Conservation (phyloP, 1,139 yeast genomes). For the Yamadazyma atlantica region DNA sequence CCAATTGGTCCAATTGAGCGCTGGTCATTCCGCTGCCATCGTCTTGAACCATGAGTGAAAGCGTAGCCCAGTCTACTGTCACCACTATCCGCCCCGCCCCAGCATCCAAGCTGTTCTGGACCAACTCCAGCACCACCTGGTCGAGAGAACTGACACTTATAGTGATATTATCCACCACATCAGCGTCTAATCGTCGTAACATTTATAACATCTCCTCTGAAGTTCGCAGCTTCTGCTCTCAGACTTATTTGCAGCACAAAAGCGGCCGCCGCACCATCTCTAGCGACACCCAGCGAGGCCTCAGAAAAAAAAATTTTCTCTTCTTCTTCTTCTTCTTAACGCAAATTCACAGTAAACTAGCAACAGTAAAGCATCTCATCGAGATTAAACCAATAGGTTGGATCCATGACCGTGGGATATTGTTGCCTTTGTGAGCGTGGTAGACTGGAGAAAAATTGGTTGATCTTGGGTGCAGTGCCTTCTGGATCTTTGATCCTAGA, state of each 20-base stretch:
- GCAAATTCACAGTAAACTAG: slow-evolving; percentile 14
- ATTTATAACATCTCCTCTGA: too few relatives aligned
- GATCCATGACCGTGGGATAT: slow-evolving; percentile 78
- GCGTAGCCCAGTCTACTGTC: slow-evolving; percentile 55
- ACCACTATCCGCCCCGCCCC: slow-evolving; percentile 62
- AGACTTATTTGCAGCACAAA: too few relatives aligned
- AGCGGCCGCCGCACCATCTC: too few relatives aligned
- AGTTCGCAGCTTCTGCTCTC: too few relatives aligned
- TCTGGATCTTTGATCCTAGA: slow-evolving; percentile 58
- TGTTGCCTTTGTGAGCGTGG: slow-evolving; percentile 46
- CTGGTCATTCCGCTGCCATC: slow-evolving; percentile 71
- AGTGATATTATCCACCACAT: neutral
- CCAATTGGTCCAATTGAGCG: slow-evolving; percentile 62
- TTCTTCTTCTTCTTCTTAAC: slow-evolving; percentile 7
- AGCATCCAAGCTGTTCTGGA: slow-evolving; percentile 83
- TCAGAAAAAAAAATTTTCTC: slow-evolving; percentile 7
- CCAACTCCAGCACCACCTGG: slow-evolving; percentile 64
- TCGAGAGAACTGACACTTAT: slow-evolving; percentile 14
- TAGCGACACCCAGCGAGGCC: neutral
- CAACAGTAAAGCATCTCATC: slow-evolving; percentile 19
- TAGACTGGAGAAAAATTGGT: slow-evolving; percentile 61
- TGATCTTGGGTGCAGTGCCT: slow-evolving; percentile 82
- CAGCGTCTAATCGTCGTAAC: neutral
- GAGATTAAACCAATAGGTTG: slow-evolving; percentile 56
- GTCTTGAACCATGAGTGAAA: slow-evolving; percentile 68